A percentile compares a stretch with the other conserved stretches of the same genome.
phyloP scores from a whole-genome alignment of 495 filamentous ascomycete species.

The Penicillium pulvis region DNA sequence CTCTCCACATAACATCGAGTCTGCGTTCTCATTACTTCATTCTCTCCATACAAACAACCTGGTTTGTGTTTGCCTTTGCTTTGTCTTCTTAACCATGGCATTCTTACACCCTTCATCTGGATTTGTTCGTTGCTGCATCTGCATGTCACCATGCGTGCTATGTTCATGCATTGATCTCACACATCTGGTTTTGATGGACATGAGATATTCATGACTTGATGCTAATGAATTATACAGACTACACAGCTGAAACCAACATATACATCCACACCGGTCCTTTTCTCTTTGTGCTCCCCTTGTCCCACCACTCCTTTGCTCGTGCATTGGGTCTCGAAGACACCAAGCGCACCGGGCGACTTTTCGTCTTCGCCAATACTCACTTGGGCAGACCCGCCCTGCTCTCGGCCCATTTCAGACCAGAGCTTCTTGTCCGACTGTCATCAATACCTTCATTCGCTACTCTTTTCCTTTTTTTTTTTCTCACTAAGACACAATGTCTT shows the following conservation, averaged over 20 bases:
- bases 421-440: neutral
- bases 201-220: neutral
- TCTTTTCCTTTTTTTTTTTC: neutral
- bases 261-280: neutral
- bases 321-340: neutral
- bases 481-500: conserved; percentile 16
- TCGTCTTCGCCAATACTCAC: neutral
- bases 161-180: neutral
- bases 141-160: neutral
- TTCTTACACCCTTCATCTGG: neutral
- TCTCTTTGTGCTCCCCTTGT: neutral
- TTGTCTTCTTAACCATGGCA: neutral
- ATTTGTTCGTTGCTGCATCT: neutral
- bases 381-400: neutral
- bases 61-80: neutral
- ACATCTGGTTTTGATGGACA: neutral
- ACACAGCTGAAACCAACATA: neutral
- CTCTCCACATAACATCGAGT: neutral
- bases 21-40: neutral
- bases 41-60: neutral
- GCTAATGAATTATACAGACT: neutral
- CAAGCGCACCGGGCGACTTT: neutral
- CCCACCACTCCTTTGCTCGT: neutral
- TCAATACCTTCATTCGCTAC: neutral
- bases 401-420: neutral